phyloP scores from a whole-genome alignment of 495 filamentous ascomycete species.

The Gamarada debralockiae region DNA sequence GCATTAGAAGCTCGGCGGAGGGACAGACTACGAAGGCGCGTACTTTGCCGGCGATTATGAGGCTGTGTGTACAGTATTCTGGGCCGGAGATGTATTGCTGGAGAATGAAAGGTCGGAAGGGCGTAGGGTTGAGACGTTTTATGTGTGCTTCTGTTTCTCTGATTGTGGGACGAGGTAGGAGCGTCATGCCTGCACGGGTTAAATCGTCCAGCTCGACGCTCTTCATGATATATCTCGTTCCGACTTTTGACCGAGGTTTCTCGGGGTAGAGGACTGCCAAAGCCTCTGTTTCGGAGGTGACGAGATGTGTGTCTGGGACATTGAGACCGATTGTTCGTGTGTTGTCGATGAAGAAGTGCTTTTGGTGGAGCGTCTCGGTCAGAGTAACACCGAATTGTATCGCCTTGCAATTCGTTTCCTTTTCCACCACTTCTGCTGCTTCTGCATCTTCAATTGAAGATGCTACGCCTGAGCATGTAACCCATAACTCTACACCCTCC shows the following conservation, averaged over 20 bases:
- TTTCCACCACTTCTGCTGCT: constrained; percentile 59
- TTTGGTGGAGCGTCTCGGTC: constrained; percentile 50
- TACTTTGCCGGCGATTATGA: constrained; percentile 57
- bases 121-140: constrained; percentile 49
- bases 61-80: constrained; percentile 66
- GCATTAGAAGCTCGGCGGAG: constrained; percentile 52
- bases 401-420: constrained; percentile 51
- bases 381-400: constrained; percentile 42
- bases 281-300: constrained; percentile 50
- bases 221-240: constrained; percentile 57
- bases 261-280: constrained; percentile 44
- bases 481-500: constrained; percentile 68
- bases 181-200: constrained; percentile 39
- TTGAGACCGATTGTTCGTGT: constrained; percentile 47
- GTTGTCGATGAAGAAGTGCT: constrained; percentile 54
- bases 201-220: constrained; percentile 44
- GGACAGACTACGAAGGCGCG: constrained; percentile 62
- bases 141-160: constrained; percentile 52
- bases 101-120: constrained; percentile 58
- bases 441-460: constrained; percentile 58
- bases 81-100: constrained; percentile 61
- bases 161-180: constrained; percentile 50
- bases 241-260: constrained; percentile 24
- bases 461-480: constrained; percentile 61
- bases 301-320: constrained; percentile 54